Evolutionary conservation across 2,329 filamentous ascomycete species (phyloP).

Genomic region (Fusarium oligoseptatum): DNA sequence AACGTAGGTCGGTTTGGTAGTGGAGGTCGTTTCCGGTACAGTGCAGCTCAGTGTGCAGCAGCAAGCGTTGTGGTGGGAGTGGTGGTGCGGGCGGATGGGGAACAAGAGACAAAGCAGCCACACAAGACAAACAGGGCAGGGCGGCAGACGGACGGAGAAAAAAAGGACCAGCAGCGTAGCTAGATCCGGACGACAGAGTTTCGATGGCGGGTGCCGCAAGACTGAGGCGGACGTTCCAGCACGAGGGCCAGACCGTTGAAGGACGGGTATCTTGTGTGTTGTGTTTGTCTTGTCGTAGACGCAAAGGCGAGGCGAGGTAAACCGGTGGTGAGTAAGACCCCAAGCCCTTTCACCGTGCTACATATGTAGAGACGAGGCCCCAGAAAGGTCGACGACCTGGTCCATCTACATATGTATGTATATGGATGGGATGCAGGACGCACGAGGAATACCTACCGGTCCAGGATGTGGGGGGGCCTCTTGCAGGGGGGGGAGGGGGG

Average conservation of each 20-base stretch:
- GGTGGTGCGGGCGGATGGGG: constrained; percentile 25
- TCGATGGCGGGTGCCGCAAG: constrained; percentile 29
- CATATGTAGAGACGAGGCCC: constrained; percentile 46
- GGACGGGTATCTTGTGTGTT: too few species aligned
- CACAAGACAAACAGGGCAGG: constrained; percentile 18
- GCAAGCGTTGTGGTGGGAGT: background rate
- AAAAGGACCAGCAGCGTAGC: constrained; percentile 37
- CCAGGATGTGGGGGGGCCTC: constrained; percentile 35
- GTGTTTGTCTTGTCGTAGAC: constrained; percentile 15
- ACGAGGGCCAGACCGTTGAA: constrained; percentile 43
- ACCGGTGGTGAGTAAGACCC: constrained; percentile 31
- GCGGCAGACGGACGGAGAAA: constrained; percentile 19
- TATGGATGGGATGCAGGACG: constrained; percentile 41
- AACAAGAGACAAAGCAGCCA: constrained; percentile 1
- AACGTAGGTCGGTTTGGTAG: constrained; percentile 34
- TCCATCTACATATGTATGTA: constrained; percentile 40
- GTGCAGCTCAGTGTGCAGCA: background rate
- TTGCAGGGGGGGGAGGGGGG: background rate
- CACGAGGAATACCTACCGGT: constrained; percentile 44
- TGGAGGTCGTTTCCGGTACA: constrained; percentile 6
- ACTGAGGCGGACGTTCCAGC: constrained; percentile 41
- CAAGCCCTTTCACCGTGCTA: constrained; percentile 43
- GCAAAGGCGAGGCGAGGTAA: constrained; percentile 21
- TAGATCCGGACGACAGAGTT: constrained; percentile 41
- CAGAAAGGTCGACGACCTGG: constrained; percentile 37